Conservation (phyloP, 208 protist genomes). For the Leishmania martiniquensis region DNA sequence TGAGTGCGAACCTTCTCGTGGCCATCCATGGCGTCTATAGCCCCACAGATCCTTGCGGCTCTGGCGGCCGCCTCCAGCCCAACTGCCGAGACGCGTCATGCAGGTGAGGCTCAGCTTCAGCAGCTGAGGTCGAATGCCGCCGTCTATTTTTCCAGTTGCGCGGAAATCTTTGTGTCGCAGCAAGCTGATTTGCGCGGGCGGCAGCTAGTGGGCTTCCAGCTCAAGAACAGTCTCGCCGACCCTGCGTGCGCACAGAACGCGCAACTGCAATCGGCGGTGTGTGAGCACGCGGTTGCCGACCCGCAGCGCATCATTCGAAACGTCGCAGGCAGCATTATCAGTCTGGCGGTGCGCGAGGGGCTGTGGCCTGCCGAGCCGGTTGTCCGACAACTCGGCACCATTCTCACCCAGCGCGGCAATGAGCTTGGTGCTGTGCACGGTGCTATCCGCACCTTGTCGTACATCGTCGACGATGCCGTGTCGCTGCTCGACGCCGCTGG, state of each 20-base stretch:
- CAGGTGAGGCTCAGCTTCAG: constrained; percentile 62
- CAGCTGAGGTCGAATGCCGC: constrained; percentile 52
- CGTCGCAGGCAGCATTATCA: constrained; percentile 76
- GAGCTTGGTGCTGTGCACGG: constrained; percentile 68
- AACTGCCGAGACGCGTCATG: constrained; percentile 46
- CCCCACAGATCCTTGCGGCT: constrained; percentile 64
- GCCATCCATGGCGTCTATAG: constrained; percentile 29
- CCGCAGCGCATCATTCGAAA: constrained; percentile 64
- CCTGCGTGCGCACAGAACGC: constrained; percentile 58
- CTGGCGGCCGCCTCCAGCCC: constrained; percentile 69
- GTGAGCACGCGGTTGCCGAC: constrained; percentile 66
- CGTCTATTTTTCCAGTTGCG: constrained; percentile 69
- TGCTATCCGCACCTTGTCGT: constrained; percentile 68
- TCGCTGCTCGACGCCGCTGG: constrained; percentile 58
- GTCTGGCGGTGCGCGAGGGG: constrained; percentile 66
- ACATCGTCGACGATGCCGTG: constrained; percentile 76
- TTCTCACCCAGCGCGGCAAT: constrained; percentile 38
- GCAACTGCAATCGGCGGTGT: constrained; percentile 54
- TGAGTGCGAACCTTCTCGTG: background rate
- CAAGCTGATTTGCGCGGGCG: constrained; percentile 43
- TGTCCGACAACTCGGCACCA: constrained; percentile 40
- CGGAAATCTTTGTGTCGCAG: constrained; percentile 57
- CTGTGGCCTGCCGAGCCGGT: constrained; percentile 67
- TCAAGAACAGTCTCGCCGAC: constrained; percentile 77
- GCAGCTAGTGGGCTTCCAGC: constrained; percentile 67